Evolutionary conservation across 2,329 filamentous ascomycete genomes (phyloP).

Genomic region (Teratosphaeria epicoccoides): DNA sequence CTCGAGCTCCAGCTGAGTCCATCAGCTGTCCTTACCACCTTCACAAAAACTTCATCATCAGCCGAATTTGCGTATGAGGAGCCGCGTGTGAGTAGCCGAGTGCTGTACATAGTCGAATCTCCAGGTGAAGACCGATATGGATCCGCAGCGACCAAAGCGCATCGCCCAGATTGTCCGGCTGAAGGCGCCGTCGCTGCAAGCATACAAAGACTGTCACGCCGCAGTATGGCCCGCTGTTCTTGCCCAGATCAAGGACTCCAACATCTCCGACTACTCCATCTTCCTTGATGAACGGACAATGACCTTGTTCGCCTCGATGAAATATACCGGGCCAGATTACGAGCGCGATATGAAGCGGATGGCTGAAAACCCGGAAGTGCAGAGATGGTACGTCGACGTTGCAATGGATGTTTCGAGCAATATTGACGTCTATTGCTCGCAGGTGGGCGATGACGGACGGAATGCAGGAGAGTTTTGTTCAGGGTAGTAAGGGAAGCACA

Average conservation of each 20-base stretch:
- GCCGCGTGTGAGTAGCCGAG: too few species aligned
- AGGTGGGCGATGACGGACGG: slow-evolving; percentile 64
- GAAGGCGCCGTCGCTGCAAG: slow-evolving; percentile 52
- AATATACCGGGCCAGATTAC: slow-evolving; percentile 60
- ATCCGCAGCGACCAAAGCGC: slow-evolving; percentile 26
- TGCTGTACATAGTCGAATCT: not conserved
- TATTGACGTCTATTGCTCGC: not conserved
- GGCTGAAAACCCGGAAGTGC: slow-evolving; percentile 60
- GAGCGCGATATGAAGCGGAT: slow-evolving; percentile 67
- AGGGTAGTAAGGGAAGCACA: slow-evolving; percentile 48
- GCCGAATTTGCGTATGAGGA: too few species aligned
- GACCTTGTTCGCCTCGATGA: slow-evolving; percentile 65
- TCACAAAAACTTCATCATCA: not conserved
- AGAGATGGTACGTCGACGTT: slow-evolving; percentile 48
- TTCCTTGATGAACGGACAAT: slow-evolving; percentile 54
- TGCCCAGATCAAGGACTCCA: slow-evolving; percentile 63
- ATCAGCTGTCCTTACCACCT: slow-evolving; percentile 15
- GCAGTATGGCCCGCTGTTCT: slow-evolving; percentile 69
- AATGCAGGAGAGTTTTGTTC: slow-evolving; percentile 54
- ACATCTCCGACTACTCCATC: slow-evolving; percentile 66
- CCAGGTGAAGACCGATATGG: not conserved
- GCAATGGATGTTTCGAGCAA: not conserved
- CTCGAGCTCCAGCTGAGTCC: not conserved
- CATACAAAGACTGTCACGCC: slow-evolving; percentile 65
- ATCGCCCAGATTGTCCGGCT: slow-evolving; percentile 65